Base-by-base conservation (phyloP, 148 eudicot species). In the Drosera capensis region DNA sequence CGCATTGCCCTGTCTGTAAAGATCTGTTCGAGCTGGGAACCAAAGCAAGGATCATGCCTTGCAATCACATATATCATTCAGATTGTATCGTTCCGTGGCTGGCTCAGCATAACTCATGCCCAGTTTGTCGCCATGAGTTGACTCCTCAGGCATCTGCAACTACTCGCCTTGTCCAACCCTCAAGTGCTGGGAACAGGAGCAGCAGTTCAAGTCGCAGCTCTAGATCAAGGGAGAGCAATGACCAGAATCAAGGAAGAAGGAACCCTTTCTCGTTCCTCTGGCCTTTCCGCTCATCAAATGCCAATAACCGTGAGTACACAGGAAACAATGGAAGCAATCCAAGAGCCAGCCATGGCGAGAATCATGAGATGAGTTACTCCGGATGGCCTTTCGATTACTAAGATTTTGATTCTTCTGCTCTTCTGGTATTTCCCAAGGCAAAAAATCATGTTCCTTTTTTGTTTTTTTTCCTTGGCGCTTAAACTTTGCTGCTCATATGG, bases 11-110 rank as follows among this genome's bases (percentile, higher is more conserved):
- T 0, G 97, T 88, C 29, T 88, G 96, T 60, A 56, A 88, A 57
- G 96, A 88, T 16, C 65, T 63, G 52, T 88, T 88, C 43, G 94
- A 74, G 60, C n/a, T 83, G 49, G 94, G 81, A 0, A 56, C 77
- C 19, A 79, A 83, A 54, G 96, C 86, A 17, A 74, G 83, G 54
- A 67, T 68, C 45, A 77, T 88, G 96, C 90, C 96, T 2, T 88
- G 96, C 53, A 74, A 79, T 18, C 96, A 88, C 46, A 45, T 79
- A 3, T 87, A 87, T 52, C 96, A 87, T 52, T 61, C 86, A 7
- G 94, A 80, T 40, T 87, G 96, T 54, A 87, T 87, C 28, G 63
- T 74, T 34, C 96, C 96, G n/a, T 87, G 96, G 96, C 71, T 87
- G 62, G 86, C 71, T 44, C 74, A 74, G 67, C 96, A 87, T 36